Evolutionary conservation across 2,329 filamentous ascomycete genomes (phyloP).

Genomic region (Scolecobasidium constrictum): DNA sequence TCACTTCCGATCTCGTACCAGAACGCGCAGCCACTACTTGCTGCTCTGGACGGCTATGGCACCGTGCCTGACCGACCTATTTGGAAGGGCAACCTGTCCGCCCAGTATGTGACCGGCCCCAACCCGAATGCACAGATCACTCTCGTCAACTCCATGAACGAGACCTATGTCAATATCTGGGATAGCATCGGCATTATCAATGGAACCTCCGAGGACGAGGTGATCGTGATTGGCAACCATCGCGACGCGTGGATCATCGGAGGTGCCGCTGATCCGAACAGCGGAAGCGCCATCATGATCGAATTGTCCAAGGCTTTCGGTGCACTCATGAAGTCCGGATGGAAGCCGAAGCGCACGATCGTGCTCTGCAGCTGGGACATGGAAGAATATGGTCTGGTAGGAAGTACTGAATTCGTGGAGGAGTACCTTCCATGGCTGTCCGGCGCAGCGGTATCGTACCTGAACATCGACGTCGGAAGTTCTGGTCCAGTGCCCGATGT

Average conservation of each 20-base stretch:
- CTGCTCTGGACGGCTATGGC: constrained; percentile 23
- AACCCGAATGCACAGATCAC: constrained; percentile 41
- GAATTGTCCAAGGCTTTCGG: constrained; percentile 41
- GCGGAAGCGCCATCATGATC: constrained; percentile 37
- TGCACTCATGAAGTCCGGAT: constrained; percentile 34
- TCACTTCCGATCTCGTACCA: constrained; percentile 21
- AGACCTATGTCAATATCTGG: constrained; percentile 74
- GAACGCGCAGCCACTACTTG: constrained; percentile 21
- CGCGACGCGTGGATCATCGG: constrained; percentile 45
- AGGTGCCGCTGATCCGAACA: constrained; percentile 42
- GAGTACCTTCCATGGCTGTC: constrained; percentile 38
- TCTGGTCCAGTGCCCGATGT: constrained; percentile 30
- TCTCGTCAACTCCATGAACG: constrained; percentile 63
- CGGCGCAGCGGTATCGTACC: constrained; percentile 33
- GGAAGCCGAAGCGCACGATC: constrained; percentile 42
- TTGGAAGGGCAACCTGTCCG: constrained; percentile 23
- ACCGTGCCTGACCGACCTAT: constrained; percentile 18
- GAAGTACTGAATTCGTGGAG: constrained; percentile 38
- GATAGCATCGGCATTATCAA: constrained; percentile 61
- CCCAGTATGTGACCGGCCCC: constrained; percentile 22
- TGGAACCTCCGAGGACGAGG: constrained; percentile 48
- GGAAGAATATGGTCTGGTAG: constrained; percentile 29
- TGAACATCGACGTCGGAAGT: constrained; percentile 41
- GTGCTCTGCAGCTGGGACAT: constrained; percentile 33
- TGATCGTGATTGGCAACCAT: constrained; percentile 42